Conservation (phyloP, 2,329 filamentous ascomycete species). For the Penicillium sp. region DNA sequence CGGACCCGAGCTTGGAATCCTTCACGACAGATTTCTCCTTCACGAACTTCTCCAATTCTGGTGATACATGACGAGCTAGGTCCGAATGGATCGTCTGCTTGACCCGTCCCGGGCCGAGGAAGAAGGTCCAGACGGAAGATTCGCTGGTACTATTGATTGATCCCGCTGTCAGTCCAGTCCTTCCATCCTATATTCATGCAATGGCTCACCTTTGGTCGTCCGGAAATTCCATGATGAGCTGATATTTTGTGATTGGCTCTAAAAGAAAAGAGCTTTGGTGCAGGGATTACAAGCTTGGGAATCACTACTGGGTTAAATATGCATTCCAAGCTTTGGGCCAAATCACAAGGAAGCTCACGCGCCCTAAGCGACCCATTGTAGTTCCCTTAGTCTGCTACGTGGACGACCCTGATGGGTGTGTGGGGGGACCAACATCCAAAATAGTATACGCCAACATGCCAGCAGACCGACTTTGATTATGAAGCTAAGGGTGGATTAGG, state of each 20-base stretch:
- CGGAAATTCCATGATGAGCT: constrained; percentile 28
- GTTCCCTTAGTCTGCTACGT: constrained; percentile 33
- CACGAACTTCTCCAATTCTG: constrained; percentile 37
- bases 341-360: constrained; percentile 3
- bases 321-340: constrained; percentile 1
- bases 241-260: background rate
- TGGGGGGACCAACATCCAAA: background rate
- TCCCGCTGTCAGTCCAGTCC: background rate
- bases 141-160: constrained; percentile 34
- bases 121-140: constrained; percentile 46
- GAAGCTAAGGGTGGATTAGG: background rate
- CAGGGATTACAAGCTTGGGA: background rate
- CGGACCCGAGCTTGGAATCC: background rate
- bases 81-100: constrained; percentile 49
- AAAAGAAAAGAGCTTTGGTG: background rate
- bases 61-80: constrained; percentile 46
- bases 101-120: constrained; percentile 47
- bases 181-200: background rate
- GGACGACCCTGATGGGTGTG: constrained; percentile 34
- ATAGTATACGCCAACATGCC: constrained; percentile 11
- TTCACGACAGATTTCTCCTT: background rate
- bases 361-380: constrained; percentile 18
- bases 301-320: background rate
- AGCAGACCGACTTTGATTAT: constrained; percentile 15
- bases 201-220: constrained; percentile 37